Evolutionary conservation across 345 rosid genomes (phyloP).

Genomic region (Ceriops zippeliana): DNA sequence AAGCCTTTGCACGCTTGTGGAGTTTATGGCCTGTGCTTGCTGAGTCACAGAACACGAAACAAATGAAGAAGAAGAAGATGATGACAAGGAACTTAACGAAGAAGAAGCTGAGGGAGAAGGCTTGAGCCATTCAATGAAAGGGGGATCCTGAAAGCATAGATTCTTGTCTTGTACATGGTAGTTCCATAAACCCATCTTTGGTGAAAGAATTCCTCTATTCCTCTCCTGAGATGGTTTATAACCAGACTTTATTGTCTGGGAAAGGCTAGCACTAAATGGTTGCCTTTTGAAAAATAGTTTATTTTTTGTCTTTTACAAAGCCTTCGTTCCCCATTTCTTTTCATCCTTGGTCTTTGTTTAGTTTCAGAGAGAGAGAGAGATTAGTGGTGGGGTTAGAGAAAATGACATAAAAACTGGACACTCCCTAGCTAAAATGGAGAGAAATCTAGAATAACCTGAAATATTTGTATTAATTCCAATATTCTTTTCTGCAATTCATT

Average conservation of each 20-base stretch:
- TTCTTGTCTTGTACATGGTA: conserved; percentile 33
- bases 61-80: conserved; percentile 26
- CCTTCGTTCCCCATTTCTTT: conserved; percentile 14
- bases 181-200: conserved; percentile 52
- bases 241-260: conserved; percentile 45
- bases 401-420: conserved; percentile 45
- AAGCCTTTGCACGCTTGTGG: conserved; percentile 21
- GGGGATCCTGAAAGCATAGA: conserved; percentile 38
- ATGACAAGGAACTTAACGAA: conserved; percentile 13
- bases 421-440: conserved; percentile 26
- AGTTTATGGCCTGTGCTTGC: conserved; percentile 29
- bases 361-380: conserved; percentile 23
- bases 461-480: background rate
- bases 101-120: conserved; percentile 37
- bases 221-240: conserved; percentile 30
- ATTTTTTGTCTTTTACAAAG: conserved; percentile 48
- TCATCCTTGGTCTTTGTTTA: conserved; percentile 33
- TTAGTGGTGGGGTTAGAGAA: conserved; percentile 69
- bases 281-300: conserved; percentile 39
- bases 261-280: conserved; percentile 34
- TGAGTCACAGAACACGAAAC: conserved; percentile 23
- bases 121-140: conserved; percentile 85
- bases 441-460: conserved; percentile 57
- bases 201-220: conserved; percentile 11
- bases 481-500: background rate